Evolutionary conservation across 768 basidiomycete genomes (phyloP), one percentile per base, ranked within the genome.

Genomic region (Panaeolus papilionaceus): DNA sequence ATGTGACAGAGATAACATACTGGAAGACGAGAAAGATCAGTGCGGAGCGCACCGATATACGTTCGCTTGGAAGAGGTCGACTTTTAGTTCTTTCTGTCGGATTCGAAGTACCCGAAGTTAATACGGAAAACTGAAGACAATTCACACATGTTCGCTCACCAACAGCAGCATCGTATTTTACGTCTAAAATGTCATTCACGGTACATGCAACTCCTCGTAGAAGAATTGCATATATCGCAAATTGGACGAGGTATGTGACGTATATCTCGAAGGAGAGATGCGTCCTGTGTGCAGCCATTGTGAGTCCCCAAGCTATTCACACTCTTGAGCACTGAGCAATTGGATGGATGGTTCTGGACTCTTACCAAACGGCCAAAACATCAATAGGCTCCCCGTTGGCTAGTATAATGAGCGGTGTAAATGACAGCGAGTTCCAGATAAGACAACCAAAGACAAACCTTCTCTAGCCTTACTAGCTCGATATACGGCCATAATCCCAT

Each of bases 111-210:
- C 33, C 3, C 33, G 33, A 5, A 5, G 33, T 33, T 33, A 33
- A 33, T 23, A 23, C 23, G 23, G 23, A 23, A 23, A 23, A 23
- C 23, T 23, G 23, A 0, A 23, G 23, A 23, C 23, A 23, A 23
- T 23, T 23, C 23, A 33, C 33, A 33, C 33, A 23, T 20, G 20
- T 9, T 9, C 10, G n/a, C 54, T 33, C 49, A 85, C 86, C 85
- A 67, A 88, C 85, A 63, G 82, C 82, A 23, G 82, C 84, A 71
- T 88, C 86, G 71, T 86, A 77, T 26, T 84, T 71, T 12, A 83
- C 79, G 71, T 88, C 86, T 63, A 85, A 81, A 18, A 88, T 86
- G 67, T 88, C 86, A 67, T 88, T 87, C 38, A 87, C 76, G 2
- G 86, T 85, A 69, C 86, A 87, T 0, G 85, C 86, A 1, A 86